Evolutionary conservation across 192 early-diverging fungal genomes (phyloP).

Genomic region (Coemansia sp.): DNA sequence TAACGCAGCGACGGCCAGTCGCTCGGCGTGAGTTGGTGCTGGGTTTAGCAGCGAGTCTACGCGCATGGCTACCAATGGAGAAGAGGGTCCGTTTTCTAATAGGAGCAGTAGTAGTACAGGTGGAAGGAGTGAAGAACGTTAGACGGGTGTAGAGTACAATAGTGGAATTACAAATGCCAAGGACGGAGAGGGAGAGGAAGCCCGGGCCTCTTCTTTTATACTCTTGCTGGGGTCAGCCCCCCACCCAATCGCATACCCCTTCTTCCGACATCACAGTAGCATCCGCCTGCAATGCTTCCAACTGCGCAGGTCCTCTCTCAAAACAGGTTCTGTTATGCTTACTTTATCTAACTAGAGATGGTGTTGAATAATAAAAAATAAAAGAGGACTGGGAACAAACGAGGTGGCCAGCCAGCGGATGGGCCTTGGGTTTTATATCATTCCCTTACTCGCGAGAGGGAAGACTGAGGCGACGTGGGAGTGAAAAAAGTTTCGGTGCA

Average conservation of each 20-base stretch:
- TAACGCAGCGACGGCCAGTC: too few relatives aligned
- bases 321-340: too few relatives aligned
- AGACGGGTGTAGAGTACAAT: slow-evolving; percentile 1
- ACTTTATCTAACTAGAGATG: too few relatives aligned
- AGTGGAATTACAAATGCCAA: background rate
- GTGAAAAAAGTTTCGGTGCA: background rate
- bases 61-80: slow-evolving; percentile 5
- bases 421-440: slow-evolving; percentile 11
- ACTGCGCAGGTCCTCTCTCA: too few relatives aligned
- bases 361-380: background rate
- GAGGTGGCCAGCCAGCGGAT: background rate
- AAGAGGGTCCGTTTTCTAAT: background rate
- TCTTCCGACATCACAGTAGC: too few relatives aligned
- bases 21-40: background rate
- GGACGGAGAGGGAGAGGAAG: background rate
- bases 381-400: background rate
- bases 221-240: background rate
- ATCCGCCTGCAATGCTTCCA: too few relatives aligned
- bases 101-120: background rate
- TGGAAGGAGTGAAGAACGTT: background rate
- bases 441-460: background rate
- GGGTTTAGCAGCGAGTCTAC: slow-evolving; percentile 15
- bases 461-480: background rate
- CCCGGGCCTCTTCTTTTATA: background rate
- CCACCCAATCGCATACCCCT: too few relatives aligned